Evolutionary conservation across 768 basidiomycete genomes (phyloP), one percentile per base, ranked within the genome.

Genomic region (Russula olivacea): DNA sequence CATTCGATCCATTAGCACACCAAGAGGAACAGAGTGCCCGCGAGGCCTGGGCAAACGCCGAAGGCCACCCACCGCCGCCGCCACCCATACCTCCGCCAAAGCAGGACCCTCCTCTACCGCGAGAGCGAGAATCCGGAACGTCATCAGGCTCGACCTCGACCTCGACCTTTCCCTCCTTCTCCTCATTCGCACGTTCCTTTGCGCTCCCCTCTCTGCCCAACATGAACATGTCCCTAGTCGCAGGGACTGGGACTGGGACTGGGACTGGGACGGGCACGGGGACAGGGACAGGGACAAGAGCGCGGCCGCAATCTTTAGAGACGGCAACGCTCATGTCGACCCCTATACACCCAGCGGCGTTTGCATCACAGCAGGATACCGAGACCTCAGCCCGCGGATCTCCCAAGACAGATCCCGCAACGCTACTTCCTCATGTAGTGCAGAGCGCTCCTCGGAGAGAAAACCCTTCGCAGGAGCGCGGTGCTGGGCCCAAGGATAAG

Each of bases 1-100:
- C 88, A 69, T 89, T 91, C 70, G 88, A 91, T 73, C 88, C 88
- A 17, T 74, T 89, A 25, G 82, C 74, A 0, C 81, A 77, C 65
- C 69, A 75, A 38, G 83, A 86, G 60, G 85, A 87, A 71, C 73
- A 79, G 61, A 81, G 78, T 25, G 86, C 87, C 4, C 78, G 79
- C 47, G 79, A 81, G 15, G 88, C 86, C 50, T 89, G 88, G 88
- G 81, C 79, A 63, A 75, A 72, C 19, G 75, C 84, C 23, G 83
- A 87, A 66, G 77, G 79, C 1, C 86, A 88, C 71, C 85, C 84
- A 25, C 83, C 32, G 8, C 32, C 84, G 28, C 83, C 32, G 8
- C 32, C 83, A 30, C 83, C 85, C 38, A 78, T 57, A n/a, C 10
- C 40, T 12, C 54, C 62, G 15, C 58, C 55, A 15, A 63, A 41